phyloP scores from a whole-genome alignment of 805 yeast species.

The Wickerhamia fluorescens region DNA sequence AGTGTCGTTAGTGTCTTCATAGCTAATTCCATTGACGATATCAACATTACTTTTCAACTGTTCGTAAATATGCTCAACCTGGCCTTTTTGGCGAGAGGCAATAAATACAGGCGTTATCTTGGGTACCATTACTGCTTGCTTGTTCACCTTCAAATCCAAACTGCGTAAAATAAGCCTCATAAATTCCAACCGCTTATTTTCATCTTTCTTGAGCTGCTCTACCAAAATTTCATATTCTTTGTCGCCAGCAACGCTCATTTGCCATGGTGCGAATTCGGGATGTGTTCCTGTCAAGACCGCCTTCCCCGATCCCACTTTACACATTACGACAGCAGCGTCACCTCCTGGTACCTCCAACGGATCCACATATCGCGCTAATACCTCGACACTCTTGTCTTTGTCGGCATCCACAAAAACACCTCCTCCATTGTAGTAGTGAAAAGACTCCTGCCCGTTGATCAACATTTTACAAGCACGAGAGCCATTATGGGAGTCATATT shows the following conservation, averaged over 20 bases:
- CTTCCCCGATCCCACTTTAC: constrained; percentile 65
- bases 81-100: constrained; percentile 31
- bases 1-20: constrained; percentile 52
- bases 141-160: constrained; percentile 66
- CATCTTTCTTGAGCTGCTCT: constrained; percentile 33
- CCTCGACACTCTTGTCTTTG: constrained; percentile 50
- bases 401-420: constrained; percentile 75
- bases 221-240: constrained; percentile 22
- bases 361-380: constrained; percentile 64
- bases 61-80: constrained; percentile 27
- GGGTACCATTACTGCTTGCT: constrained; percentile 46
- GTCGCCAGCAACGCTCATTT: constrained; percentile 32
- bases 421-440: constrained; percentile 81
- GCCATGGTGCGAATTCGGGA: constrained; percentile 71
- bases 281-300: constrained; percentile 81
- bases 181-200: constrained; percentile 47
- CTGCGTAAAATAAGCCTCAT: constrained; percentile 48
- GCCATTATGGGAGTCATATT: constrained; percentile 71
- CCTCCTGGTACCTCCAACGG: constrained; percentile 42
- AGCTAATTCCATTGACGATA: constrained; percentile 18
- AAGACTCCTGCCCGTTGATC: constrained; percentile 17
- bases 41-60: constrained; percentile 34
- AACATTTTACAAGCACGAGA: constrained; percentile 51
- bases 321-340: constrained; percentile 55
- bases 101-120: constrained; percentile 60